Conservation (phyloP, 2,329 filamentous ascomycete genomes). For the Paradendryphiella salina region DNA sequence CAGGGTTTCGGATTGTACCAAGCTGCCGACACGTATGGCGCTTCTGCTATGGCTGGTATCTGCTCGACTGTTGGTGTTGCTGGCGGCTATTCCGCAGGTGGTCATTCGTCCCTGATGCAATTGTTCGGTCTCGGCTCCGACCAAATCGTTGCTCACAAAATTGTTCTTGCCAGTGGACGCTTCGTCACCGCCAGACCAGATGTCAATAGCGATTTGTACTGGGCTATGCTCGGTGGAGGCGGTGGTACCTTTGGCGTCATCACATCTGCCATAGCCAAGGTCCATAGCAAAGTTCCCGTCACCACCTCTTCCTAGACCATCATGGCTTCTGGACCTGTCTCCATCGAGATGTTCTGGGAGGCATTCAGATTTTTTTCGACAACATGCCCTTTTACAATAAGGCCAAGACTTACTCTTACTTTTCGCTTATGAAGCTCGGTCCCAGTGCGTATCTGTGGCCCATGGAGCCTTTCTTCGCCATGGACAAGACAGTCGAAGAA, state of each 20-base stretch:
- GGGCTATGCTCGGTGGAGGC: constrained; percentile 46
- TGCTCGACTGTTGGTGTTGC: constrained; percentile 58
- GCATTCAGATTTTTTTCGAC: constrained; percentile 29
- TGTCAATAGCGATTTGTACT: constrained; percentile 47
- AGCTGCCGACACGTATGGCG: constrained; percentile 37
- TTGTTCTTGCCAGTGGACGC: constrained; percentile 33
- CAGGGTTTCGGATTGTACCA: constrained; percentile 37
- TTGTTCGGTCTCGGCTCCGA: constrained; percentile 48
- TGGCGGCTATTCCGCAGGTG: constrained; percentile 50
- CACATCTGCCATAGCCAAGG: constrained; percentile 39
- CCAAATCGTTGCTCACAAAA: constrained; percentile 45
- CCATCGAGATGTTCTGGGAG: constrained; percentile 39
- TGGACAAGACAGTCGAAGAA: constrained; percentile 31
- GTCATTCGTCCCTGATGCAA: constrained; percentile 58
- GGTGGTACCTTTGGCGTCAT: constrained; percentile 44
- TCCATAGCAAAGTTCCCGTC: constrained; percentile 38
- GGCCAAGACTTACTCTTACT: constrained; percentile 37
- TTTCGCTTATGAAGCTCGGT: constrained; percentile 28
- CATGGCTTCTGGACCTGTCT: constrained; percentile 33
- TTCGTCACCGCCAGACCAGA: constrained; percentile 32
- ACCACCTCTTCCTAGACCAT: constrained; percentile 41
- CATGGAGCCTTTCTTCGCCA: constrained; percentile 37
- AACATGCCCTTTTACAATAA: constrained; percentile 30
- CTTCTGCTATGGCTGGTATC: constrained; percentile 32
- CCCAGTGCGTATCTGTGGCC: constrained; percentile 30